Evolutionary conservation across 805 yeast genomes (phyloP), one percentile per base, ranked within the genome.

Genomic region (Schwanniomyces sp.): DNA sequence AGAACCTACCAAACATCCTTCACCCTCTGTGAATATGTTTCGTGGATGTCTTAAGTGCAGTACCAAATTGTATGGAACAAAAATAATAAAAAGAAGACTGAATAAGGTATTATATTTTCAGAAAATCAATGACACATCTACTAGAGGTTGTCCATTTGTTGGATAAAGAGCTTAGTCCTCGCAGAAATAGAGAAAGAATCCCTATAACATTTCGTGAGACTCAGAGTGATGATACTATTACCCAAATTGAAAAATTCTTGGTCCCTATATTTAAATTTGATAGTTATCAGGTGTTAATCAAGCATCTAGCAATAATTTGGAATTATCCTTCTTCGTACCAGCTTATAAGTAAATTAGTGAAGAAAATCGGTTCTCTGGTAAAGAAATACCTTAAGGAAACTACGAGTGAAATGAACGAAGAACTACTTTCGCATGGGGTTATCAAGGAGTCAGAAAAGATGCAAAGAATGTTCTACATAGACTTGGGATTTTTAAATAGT

Each of bases 321-420:
- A 67, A 65, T 49, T 72, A 57, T 44, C 76, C 78, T 1, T 72
- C 77, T 7, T 66, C 76, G 4, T 72, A 73, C 49, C 78, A 73
- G 52, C 48, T 73, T 17, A 62, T 73, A 26, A 43, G 50, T n/a
- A 59, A 58, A 46, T 32, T 71, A 7, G 48, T 65, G 16, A 64
- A 62, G 43, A 45, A 50, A 6, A 50, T 64, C 0, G 49, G 53
- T 5, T n/a, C 61, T 3, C n/a, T 50, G 1, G 62, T 55, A 40
- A 32, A 44, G 8, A 59, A 53, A 3, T 52, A 67, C 39, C 38
- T 54, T 6, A 48, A 51, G 16, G 40, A 55, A 1, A 48, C 69
- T 7, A 44, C 51, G 32, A 24, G 18, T 7, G 42, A 30, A 3
- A 42, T 69, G n/a, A 73, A 71, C 45, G 44, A 52, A 3, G 43